phyloP scores from a whole-genome alignment of 2,329 filamentous ascomycete species.

The Salinomyces thailandicus region DNA sequence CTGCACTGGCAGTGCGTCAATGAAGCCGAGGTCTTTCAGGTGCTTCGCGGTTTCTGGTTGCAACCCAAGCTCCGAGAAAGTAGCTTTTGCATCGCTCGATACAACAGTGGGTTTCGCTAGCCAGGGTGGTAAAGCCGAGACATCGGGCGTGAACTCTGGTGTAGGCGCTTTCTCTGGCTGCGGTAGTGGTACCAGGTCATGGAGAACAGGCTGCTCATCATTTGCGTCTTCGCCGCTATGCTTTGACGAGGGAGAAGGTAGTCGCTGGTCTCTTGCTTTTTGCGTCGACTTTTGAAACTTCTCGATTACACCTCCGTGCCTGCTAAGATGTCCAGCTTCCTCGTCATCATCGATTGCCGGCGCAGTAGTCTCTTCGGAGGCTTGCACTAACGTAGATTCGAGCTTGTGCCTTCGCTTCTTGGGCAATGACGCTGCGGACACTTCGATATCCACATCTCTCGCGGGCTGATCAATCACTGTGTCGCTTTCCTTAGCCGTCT shows the following conservation, averaged over 20 bases:
- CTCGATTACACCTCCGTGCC: conserved; percentile 29
- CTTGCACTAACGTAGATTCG: conserved; percentile 17
- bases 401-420: conserved; percentile 33
- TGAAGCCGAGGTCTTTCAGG: conserved; percentile 58
- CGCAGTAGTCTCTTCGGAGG: conserved; percentile 5
- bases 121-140: conserved; percentile 73
- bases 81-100: conserved; percentile 46
- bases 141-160: conserved; percentile 50
- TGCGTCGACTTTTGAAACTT: conserved; percentile 34
- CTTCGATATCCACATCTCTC: conserved; percentile 1
- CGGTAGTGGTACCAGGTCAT: conserved; percentile 67
- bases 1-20: conserved; percentile 67
- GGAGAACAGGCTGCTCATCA: conserved; percentile 13
- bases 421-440: background rate
- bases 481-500: conserved; percentile 2
- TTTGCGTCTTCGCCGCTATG: conserved; percentile 13
- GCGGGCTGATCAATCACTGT: background rate
- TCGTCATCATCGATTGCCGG: conserved; percentile 24
- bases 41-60: conserved; percentile 48
- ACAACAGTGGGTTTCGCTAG: conserved; percentile 64
- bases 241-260: background rate
- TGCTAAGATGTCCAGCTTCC: conserved; percentile 20
- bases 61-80: conserved; percentile 58
- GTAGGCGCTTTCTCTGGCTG: conserved; percentile 58
- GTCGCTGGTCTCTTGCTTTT: conserved; percentile 3